Conservation (phyloP, 257 asterid genomes). For the Cordia subcordata region DNA sequence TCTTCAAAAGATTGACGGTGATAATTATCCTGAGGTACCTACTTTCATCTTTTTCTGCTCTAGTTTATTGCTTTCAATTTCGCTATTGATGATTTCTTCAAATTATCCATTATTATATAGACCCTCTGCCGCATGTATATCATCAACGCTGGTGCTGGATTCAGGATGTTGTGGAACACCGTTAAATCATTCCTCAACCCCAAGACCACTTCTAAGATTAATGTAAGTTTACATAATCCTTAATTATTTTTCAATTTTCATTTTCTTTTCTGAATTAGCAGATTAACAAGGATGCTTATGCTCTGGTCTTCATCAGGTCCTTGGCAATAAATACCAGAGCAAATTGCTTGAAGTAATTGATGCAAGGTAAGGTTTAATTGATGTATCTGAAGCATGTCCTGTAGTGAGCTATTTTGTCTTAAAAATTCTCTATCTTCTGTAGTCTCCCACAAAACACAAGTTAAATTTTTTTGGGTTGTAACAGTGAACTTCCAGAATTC, state of each 20-base stretch:
- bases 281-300: neutral
- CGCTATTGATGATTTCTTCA: neutral
- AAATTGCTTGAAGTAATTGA: slow-evolving; percentile 74
- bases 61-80: neutral
- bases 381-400: no score
- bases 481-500: slow-evolving; percentile 74
- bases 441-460: neutral
- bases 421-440: neutral
- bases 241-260: neutral
- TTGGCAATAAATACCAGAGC: slow-evolving; percentile 74
- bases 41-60: neutral
- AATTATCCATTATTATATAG: slow-evolving; percentile 21
- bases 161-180: slow-evolving; percentile 83
- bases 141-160: slow-evolving; percentile 83
- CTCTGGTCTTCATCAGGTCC: slow-evolving; percentile 37
- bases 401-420: neutral
- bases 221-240: slow-evolving; percentile 36
- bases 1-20: slow-evolving; percentile 73
- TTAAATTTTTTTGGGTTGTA: slow-evolving; percentile 14
- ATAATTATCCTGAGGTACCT: slow-evolving; percentile 75
- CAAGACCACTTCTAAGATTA: slow-evolving; percentile 74
- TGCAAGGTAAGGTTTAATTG: no score
- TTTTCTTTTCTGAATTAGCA: no score
- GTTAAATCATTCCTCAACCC: slow-evolving; percentile 84
- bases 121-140: slow-evolving; percentile 71